These are phyloP conservation scores for Solanum appendiculatum DNA, from an alignment of 257 asterid species.

Conservation along the genomic window DNA sequence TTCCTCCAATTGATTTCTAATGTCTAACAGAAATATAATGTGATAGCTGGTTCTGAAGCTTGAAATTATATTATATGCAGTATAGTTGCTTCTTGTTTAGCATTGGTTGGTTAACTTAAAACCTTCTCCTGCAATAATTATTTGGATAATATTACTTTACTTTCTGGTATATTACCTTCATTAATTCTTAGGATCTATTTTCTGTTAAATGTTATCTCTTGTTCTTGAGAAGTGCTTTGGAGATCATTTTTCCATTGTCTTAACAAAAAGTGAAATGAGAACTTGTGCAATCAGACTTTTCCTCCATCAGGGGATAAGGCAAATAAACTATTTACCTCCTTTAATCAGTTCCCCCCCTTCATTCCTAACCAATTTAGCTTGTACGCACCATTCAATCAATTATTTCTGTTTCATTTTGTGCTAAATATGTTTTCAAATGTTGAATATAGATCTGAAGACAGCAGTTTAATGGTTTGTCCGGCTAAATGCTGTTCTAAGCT, in stretches of 20 bases:
- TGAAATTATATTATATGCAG: background rate
- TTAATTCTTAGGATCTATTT: background rate
- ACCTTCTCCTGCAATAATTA: background rate
- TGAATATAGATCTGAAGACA: background rate
- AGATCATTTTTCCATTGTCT: background rate
- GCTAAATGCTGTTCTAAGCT: conserved; percentile 11
- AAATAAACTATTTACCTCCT: background rate
- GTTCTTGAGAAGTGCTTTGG: background rate
- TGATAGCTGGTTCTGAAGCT: background rate
- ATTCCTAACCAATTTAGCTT: background rate
- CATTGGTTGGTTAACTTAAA: background rate
- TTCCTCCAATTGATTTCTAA: background rate
- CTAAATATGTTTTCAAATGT: background rate
- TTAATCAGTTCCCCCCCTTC: background rate
- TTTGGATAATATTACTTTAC: background rate
- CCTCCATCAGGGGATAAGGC: background rate
- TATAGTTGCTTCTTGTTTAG: background rate
- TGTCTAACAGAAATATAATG: background rate
- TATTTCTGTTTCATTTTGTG: background rate
- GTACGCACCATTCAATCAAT: background rate
- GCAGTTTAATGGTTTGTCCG: background rate
- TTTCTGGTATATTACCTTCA: background rate
- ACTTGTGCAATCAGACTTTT: background rate
- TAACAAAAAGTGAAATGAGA: background rate
- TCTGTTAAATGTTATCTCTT: background rate